Conservation (phyloP, 2,329 filamentous ascomycete genomes). For the Cytospora chrysosperma region DNA sequence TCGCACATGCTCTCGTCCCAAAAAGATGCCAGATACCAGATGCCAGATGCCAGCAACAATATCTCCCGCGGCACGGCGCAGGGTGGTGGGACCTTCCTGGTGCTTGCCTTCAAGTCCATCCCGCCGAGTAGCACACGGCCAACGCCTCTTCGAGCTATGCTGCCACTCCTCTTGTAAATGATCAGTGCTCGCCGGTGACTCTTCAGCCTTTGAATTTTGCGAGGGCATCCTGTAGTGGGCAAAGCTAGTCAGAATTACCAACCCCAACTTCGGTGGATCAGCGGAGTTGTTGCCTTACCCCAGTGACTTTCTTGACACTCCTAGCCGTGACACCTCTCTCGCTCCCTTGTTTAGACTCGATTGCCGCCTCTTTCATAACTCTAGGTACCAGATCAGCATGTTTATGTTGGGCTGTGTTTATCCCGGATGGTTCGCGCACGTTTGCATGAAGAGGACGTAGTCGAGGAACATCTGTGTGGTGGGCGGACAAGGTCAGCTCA, state of each 20-base stretch:
- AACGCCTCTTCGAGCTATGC: not conserved
- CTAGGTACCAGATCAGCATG: slow-evolving; percentile 41
- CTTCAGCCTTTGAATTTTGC: slow-evolving; percentile 67
- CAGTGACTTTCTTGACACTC: slow-evolving; percentile 74
- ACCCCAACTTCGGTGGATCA: not conserved
- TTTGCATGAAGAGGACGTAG: slow-evolving; percentile 78
- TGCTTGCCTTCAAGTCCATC: not conserved
- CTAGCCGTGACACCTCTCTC: slow-evolving; percentile 73
- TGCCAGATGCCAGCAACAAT: not conserved
- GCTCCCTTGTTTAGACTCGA: slow-evolving; percentile 70
- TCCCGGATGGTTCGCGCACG: slow-evolving; percentile 38
- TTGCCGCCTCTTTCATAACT: slow-evolving; percentile 75
- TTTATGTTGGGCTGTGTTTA: not conserved
- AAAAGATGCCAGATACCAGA: not conserved
- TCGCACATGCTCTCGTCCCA: not conserved
- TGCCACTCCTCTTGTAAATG: not conserved
- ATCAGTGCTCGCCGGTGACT: slow-evolving; percentile 10
- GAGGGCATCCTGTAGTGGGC: slow-evolving; percentile 54
- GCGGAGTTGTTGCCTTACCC: slow-evolving; percentile 49
- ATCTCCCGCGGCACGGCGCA: not conserved
- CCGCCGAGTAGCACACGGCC: slow-evolving; percentile 4
- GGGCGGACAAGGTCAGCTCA: slow-evolving; percentile 27
- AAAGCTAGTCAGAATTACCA: not conserved
- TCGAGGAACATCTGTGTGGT: slow-evolving; percentile 71
- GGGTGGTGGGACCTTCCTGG: not conserved